Evolutionary conservation across 2,329 filamentous ascomycete genomes (phyloP), one percentile per base, ranked within the genome.

Genomic region (Thelonectria blattea): DNA sequence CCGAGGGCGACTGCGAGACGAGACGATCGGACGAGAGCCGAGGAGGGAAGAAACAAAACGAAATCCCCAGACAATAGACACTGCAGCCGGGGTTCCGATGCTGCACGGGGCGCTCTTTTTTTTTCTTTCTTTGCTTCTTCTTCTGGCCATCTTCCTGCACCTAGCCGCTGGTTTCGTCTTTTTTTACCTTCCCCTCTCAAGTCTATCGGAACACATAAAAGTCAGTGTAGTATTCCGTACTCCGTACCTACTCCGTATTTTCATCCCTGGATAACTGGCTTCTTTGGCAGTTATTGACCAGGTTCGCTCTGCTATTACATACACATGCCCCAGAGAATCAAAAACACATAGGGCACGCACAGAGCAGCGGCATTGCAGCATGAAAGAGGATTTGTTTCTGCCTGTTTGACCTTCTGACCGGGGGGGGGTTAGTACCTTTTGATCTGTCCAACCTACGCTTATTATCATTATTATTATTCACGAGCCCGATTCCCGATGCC

Each of bases 381-480:
- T 60, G 52, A 60, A 60, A 37, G 14, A 60, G 46, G 57, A 60
- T 60, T 52, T 60, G 52, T 55, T 60, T 60, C 57, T 50, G 20
- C 32, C 43, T 51, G 46, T 55, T 60, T 60, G 41, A 60, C 32
- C 37, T 24, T 34, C 17, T n/a, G 20, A 10, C 14, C 17, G 30
- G 37, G 34, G 27, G 27, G 27, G 22, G n/a, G n/a, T n/a, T 24
- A 24, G 22, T 24, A 30, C 15, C 34, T 37, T n/a, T 37, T 37
- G 34, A 8, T 37, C 34, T 37, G 34, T 37, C 34, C 34, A 37
- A 37, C n/a, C n/a, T n/a, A n/a, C 34, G 34, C 34, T 37, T 37
- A 37, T n/a, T n/a, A n/a, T n/a, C n/a, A n/a, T n/a, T n/a, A n/a
- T 11, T 24, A 34, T 10, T 34, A 15, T 37, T 37, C 34, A 15